Conservation (phyloP, 2,329 filamentous ascomycete species). For the Penicillium occitanis region DNA sequence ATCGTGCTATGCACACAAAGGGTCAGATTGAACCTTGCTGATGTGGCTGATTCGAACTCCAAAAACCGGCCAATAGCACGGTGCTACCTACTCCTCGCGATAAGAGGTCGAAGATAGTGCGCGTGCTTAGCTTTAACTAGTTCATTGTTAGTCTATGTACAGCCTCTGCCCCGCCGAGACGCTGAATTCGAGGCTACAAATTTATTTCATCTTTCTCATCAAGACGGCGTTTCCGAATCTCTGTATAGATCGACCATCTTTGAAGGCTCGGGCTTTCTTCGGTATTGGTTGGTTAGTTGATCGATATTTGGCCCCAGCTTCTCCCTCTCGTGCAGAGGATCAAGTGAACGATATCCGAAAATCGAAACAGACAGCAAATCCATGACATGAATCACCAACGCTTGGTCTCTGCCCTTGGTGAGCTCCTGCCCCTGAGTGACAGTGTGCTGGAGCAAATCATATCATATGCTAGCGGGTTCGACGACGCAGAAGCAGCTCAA, state of each 20-base stretch:
- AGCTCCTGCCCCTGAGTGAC: constrained; percentile 12
- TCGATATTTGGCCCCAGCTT: not conserved
- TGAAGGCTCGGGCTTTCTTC: not conserved
- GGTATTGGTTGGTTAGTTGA: not conserved
- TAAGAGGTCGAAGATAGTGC: not conserved
- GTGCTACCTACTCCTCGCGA: not conserved
- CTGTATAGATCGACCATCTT: not conserved
- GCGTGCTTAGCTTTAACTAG: not conserved
- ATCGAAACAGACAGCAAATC: not conserved
- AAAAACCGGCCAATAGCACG: not conserved
- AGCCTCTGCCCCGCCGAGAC: not conserved
- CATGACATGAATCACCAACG: not conserved
- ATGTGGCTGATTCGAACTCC: not conserved
- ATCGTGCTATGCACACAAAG: not conserved
- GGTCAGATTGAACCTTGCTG: not conserved
- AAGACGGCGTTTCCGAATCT: not conserved
- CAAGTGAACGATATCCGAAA: not conserved
- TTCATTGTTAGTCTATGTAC: not conserved
- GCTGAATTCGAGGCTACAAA: not conserved
- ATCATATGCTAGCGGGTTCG: not conserved
- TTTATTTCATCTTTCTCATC: not conserved
- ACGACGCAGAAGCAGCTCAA: constrained; percentile 7
- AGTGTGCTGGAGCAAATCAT: constrained; percentile 13
- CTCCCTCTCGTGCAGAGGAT: too few relatives aligned
- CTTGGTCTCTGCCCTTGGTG: not conserved